phyloP scores from a whole-genome alignment of 108 stramenopile genomes.

The Discostella stelligeroides region DNA sequence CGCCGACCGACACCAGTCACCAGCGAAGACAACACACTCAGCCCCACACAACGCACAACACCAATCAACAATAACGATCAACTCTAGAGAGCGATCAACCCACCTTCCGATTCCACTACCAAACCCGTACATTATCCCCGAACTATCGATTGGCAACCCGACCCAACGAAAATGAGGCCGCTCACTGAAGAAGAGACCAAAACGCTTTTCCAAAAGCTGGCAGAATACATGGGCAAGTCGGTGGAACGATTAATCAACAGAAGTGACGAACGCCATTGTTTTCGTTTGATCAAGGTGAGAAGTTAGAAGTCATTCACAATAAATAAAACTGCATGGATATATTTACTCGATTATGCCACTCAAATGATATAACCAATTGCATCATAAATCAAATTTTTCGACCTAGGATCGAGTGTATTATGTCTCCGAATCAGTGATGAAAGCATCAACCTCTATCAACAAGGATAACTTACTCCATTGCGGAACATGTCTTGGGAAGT shows the following conservation, averaged over 20 bases:
- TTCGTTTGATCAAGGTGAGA: slow-evolving; percentile 73
- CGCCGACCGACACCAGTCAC: too few species aligned
- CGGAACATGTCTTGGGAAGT: slow-evolving; percentile 98
- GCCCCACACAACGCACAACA: too few species aligned
- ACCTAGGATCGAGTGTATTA: slow-evolving; percentile 95
- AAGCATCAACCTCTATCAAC: slow-evolving; percentile 76
- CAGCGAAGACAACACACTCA: too few species aligned
- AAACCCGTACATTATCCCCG: not conserved
- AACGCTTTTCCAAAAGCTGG: slow-evolving; percentile 95
- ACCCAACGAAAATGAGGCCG: slow-evolving; percentile 84
- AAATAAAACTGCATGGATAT: not conserved
- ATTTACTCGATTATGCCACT: not conserved
- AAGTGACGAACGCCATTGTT: slow-evolving; percentile 86
- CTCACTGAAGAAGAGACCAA: slow-evolving; percentile 98
- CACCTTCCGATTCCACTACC: too few species aligned
- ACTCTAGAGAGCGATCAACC: too few species aligned
- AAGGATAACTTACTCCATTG: slow-evolving; percentile 88
- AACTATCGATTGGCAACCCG: not conserved
- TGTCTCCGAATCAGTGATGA: slow-evolving; percentile 86
- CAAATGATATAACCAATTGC: not conserved
- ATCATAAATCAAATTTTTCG: slow-evolving; percentile 55
- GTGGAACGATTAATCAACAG: slow-evolving; percentile 90
- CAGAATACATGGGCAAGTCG: slow-evolving; percentile 97
- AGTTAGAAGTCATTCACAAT: too few species aligned
- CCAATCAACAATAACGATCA: too few species aligned